Evolutionary conservation across 331 rosid genomes (phyloP), one percentile per base, ranked within the genome.

Genomic region (Quercus lobata): DNA sequence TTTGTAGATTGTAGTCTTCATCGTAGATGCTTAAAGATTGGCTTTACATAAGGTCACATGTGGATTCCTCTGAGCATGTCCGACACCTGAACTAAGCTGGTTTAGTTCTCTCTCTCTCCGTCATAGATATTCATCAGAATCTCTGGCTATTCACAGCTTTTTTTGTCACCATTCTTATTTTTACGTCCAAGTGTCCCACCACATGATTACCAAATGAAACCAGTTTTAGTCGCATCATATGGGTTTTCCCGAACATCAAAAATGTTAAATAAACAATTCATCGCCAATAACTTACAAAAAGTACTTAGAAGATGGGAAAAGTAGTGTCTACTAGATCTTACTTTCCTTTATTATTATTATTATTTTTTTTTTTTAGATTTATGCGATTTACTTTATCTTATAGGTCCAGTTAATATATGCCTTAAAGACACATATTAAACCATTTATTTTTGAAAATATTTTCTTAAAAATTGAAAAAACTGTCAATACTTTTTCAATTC

Each of bases 11-110:
- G 54, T 71, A 17, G 87, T 83, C 81, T 68, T 78, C 53, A 60
- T 57, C 30, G 78, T 65, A 81, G 91, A 84, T 83, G 83, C 87
- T 84, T 82, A 75, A 87, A 83, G 81, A 82, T 86, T 82, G 88
- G 89, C 83, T 77, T 79, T 83, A 83, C 75, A 79, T 80, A 73
- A 81, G 87, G 85, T 90, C 97, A 88, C 97, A 89, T 88, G 96
- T 88, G 96, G 94, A 81, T 90, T 94, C 93, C 92, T 84, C 94
- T 90, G 92, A 83, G 74, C 58, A 79, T 79, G 89, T 90, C 87
- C 83, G 81, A 87, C 81, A 79, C 83, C 89, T 81, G 81, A 85
- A 30, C 76, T 56, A 73, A 65, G 81, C 83, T 78, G 78, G 49
- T 79, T 76, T 77, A 46, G 15, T 18, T 55, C 16, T 21, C 34